Evolutionary conservation across 352 stramenopile species (phyloP).

Genomic region (Pythium rhizo-oryzae): DNA sequence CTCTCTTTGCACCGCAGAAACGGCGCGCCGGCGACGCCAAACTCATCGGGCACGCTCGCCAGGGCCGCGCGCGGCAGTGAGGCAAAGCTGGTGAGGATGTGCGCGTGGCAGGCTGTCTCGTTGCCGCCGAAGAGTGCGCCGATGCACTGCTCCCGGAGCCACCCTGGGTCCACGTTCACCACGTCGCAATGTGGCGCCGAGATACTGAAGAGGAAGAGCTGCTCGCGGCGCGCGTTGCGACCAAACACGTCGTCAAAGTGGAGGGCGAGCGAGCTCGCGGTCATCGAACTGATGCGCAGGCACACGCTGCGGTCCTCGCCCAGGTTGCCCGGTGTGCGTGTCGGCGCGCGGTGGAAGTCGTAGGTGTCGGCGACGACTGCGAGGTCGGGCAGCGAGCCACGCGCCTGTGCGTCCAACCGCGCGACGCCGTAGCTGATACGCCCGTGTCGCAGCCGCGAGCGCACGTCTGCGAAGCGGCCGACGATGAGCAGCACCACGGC

Average conservation of each 20-base stretch:
- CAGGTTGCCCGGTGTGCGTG: slow-evolving; percentile 18
- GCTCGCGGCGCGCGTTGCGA: slow-evolving; percentile 18
- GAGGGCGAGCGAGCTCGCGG: slow-evolving; percentile 27
- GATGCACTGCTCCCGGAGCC: background rate
- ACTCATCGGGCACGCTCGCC: background rate
- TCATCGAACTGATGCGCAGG: slow-evolving; percentile 33
- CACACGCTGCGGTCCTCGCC: slow-evolving; percentile 32
- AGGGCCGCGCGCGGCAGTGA: too few species aligned
- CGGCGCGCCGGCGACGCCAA: background rate
- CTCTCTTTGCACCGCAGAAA: slow-evolving; percentile 27
- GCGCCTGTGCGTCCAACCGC: slow-evolving; percentile 14
- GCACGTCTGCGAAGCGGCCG: slow-evolving; percentile 46
- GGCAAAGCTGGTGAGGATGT: background rate
- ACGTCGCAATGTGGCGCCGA: slow-evolving; percentile 26
- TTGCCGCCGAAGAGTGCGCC: background rate
- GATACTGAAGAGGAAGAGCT: slow-evolving; percentile 35
- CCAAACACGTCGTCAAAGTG: slow-evolving; percentile 37
- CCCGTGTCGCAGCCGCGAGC: slow-evolving; percentile 34
- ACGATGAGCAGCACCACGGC: slow-evolving; percentile 43
- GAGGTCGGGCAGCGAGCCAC: slow-evolving; percentile 30
- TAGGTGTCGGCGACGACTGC: slow-evolving; percentile 29
- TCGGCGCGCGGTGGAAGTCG: slow-evolving; percentile 29
- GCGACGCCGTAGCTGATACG: slow-evolving; percentile 48
- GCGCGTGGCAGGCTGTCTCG: slow-evolving; percentile 1
- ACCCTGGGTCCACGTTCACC: background rate